phyloP scores from a whole-genome alignment of 1,284 basidiomycete species.

The Irpex sp. region DNA sequence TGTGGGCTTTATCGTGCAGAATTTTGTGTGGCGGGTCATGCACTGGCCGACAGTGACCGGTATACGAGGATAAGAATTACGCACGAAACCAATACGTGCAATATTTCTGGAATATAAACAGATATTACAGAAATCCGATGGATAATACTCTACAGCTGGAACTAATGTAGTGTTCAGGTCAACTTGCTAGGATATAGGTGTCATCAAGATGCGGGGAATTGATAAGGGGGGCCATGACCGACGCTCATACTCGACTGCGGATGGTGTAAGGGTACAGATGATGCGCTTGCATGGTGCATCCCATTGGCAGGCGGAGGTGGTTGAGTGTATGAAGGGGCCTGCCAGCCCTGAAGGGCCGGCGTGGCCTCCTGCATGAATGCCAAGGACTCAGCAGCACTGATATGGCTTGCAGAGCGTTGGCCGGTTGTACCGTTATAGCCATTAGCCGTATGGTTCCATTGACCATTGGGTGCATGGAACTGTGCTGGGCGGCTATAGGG shows the following conservation, averaged over 20 bases:
- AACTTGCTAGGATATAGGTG: neutral
- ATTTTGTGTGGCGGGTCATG: neutral
- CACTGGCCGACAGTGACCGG: too few relatives aligned
- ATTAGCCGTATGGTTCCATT: neutral
- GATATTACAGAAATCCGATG: neutral
- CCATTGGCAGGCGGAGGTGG: neutral
- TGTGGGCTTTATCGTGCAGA: neutral
- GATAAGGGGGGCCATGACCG: neutral
- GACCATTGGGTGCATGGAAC: neutral
- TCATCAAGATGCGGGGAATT: slow-evolving; percentile 5
- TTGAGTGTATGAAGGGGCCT: neutral
- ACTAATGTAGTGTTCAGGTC: neutral
- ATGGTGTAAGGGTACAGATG: neutral
- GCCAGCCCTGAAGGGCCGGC: neutral
- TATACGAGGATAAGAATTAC: neutral
- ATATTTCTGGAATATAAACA: neutral
- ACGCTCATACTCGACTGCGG: neutral
- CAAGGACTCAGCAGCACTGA: slow-evolving; percentile 12
- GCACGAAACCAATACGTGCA: neutral
- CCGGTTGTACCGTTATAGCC: neutral
- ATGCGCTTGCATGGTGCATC: neutral
- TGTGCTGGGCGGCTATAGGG: neutral
- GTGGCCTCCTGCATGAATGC: slow-evolving; percentile 10
- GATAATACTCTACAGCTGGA: neutral
- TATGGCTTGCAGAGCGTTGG: slow-evolving; percentile 4